Percentiles rank a stretch among this genome's conserved stretches.
Conservation (phyloP, 169 alveolate genomes). For the Eimeria necatrix region DNA sequence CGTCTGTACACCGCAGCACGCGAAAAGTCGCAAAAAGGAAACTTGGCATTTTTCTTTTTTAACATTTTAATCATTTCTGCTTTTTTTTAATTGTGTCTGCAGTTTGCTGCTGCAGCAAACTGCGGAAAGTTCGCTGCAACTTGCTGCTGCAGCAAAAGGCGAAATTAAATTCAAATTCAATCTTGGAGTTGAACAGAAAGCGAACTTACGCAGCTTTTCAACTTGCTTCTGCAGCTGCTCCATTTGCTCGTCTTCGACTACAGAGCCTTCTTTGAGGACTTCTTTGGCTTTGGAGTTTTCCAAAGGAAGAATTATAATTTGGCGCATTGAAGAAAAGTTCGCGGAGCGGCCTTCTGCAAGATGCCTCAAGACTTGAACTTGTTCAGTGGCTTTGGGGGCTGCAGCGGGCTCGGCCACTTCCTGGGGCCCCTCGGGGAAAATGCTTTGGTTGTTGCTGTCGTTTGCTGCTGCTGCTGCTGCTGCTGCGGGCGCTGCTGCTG, state of each 20-base stretch:
- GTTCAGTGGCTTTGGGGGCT: conserved; percentile 24
- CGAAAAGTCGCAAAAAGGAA: background rate
- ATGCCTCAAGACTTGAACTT: conserved; percentile 30
- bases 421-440: background rate
- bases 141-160: background rate
- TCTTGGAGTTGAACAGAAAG: background rate
- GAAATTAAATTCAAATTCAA: no score
- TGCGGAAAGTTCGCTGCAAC: background rate
- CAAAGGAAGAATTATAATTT: conserved; percentile 21
- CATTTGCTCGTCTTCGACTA: background rate
- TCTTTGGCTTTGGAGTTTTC: conserved; percentile 14
- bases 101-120: background rate
- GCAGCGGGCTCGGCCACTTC: background rate
- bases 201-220: conserved; percentile 37
- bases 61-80: background rate
- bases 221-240: conserved; percentile 13
- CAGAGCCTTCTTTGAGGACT: conserved; percentile 51
- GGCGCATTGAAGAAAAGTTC: background rate
- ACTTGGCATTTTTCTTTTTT: background rate
- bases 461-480: background rate
- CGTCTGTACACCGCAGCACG: conserved; percentile 7
- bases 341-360: conserved; percentile 54
- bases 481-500: background rate
- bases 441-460: background rate
- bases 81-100: background rate